Base-by-base conservation (phyloP, 2,329 filamentous ascomycete species). In the Xylogone sp. region DNA sequence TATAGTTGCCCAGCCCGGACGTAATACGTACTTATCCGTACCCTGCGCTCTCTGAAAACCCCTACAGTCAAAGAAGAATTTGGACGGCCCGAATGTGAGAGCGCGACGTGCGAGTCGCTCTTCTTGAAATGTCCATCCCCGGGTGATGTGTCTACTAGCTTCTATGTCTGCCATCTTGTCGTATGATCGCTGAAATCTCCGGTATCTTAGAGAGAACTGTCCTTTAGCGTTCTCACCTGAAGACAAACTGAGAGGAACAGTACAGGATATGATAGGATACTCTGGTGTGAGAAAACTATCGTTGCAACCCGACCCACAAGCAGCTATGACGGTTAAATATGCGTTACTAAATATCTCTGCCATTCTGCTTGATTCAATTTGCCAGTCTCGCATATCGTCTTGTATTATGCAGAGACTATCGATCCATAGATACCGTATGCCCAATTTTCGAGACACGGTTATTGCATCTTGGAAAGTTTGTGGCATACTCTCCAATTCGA, bases 321-420 rank as follows among this genome's bases (percentile, higher is more conserved):
- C 54, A 3, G 56, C 52, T 13, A 56, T 45, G 22, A 58, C 34
- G 9, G 54, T 58, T 7, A 58, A 27, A 34, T 56, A 53, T 12
- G 56, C 56, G 27, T 53, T 53, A 20, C 50, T 56, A 42, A 54
- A 58, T 24, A 65, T 59, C 2, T 58, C 46, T 1, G 56, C 54
- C 64, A 67, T 68, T 43, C 54, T 53, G 9, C 55, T 52, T 2
- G 61, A 59, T 49, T 66, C 60, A 12, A 52, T 46, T 31, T 58
- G 47, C 63, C 62, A 65, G 45, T 67, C 65, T 47, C 60, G 49
- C 39, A 59, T 46, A 20, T 61, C 55, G 42, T 65, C 61, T 46
- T 69, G 65, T 31, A 65, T 57, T 19, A 69, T 66, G 45, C 67
- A 69, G 1, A 69, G 52, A 16, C 60, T 58, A 49, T 69, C 66